Conservation (phyloP, 2,329 filamentous ascomycete species). For the Aspergillaceae sp. region DNA sequence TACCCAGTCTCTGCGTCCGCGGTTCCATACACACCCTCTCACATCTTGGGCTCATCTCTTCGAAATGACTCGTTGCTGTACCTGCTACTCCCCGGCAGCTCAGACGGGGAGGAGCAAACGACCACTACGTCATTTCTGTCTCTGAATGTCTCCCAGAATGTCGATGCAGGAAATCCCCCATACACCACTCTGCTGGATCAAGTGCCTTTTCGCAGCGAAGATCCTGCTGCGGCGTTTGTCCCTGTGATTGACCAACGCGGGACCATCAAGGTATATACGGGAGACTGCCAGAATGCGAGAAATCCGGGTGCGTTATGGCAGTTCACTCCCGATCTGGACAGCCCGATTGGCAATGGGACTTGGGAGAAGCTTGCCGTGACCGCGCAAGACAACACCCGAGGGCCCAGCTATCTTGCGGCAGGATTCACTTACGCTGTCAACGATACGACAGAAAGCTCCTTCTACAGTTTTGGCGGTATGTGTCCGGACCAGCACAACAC, state of each 20-base stretch:
- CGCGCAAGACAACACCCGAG: conserved; percentile 28
- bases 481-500: conserved; percentile 50
- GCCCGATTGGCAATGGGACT: conserved; percentile 41
- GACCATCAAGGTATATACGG: conserved; percentile 63
- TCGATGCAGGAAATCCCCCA: conserved; percentile 42
- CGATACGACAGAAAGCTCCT: conserved; percentile 43
- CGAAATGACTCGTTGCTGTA: conserved; percentile 54
- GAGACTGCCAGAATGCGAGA: conserved; percentile 55
- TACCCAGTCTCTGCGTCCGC: conserved; percentile 21
- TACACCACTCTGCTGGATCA: conserved; percentile 21
- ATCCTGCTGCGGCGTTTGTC: conserved; percentile 56
- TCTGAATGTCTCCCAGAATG: conserved; percentile 54
- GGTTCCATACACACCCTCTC: conserved; percentile 71
- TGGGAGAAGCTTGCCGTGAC: conserved; percentile 43
- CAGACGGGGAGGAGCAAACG: conserved; percentile 21
- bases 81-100: conserved; percentile 54
- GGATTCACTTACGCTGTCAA: conserved; percentile 58
- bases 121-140: conserved; percentile 50
- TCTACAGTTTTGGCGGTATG: conserved; percentile 83
- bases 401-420: conserved; percentile 50
- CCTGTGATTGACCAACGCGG: conserved; percentile 60
- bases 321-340: conserved; percentile 45
- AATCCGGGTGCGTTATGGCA: conserved; percentile 57
- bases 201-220: conserved; percentile 24
- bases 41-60: conserved; percentile 52